Percentiles rank a stretch among this genome's conserved stretches.
These are phyloP conservation scores for Pseudogymnoascus sp. DNA, from an alignment of 2,329 filamentous ascomycete species.

Conservation along the genomic window DNA sequence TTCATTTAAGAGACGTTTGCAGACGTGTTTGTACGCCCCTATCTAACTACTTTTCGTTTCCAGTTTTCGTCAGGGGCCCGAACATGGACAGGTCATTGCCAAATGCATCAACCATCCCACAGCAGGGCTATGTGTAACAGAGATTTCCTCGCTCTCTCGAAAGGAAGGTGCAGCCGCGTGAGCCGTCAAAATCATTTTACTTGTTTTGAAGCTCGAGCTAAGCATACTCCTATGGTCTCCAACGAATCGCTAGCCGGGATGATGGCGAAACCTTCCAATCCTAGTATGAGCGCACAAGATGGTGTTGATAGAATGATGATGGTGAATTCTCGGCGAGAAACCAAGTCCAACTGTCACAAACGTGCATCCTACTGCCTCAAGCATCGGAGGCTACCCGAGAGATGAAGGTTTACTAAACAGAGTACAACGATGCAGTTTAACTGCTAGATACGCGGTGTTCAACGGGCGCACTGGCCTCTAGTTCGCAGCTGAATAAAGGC, in stretches of 20 bases:
- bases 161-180: background rate
- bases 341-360: background rate
- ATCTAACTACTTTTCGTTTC: constrained; percentile 1
- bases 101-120: constrained; percentile 2
- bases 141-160: background rate
- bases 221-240: background rate
- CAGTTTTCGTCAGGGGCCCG: constrained; percentile 5
- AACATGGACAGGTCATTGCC: background rate
- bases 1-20: background rate
- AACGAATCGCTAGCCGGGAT: background rate
- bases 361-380: background rate
- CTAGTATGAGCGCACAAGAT: background rate
- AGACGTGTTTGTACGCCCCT: constrained; percentile 7
- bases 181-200: constrained; percentile 1
- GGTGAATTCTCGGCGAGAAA: background rate
- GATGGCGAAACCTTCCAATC: background rate
- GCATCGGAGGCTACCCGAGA: background rate
- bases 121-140: background rate
- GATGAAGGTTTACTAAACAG: constrained; percentile 3
- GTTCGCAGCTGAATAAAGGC: background rate
- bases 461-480: background rate
- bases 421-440: background rate
- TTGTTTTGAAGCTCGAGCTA: background rate
- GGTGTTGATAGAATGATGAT: background rate
- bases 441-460: background rate